Conservation (phyloP, 108 stramenopile genomes). For the Nitzschia inconspicua region DNA sequence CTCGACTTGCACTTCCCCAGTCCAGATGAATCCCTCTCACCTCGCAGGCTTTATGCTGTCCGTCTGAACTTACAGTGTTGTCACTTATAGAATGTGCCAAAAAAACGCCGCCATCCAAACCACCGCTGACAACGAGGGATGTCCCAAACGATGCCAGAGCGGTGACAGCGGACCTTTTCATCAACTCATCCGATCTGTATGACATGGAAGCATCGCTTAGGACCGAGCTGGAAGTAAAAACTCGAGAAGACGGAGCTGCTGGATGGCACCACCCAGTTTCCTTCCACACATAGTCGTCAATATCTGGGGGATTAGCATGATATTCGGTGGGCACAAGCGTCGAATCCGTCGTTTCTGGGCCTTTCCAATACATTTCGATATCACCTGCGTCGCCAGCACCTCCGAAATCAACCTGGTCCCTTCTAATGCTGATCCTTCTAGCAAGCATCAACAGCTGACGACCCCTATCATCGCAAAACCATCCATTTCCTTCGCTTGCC, state of each 20-base stretch:
- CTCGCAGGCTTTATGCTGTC: conserved; percentile 5
- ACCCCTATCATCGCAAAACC: conserved; percentile 74
- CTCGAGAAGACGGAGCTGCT: conserved; percentile 30
- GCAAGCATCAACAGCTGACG: conserved; percentile 72
- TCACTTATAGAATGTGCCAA: conserved; percentile 58
- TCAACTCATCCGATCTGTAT: conserved; percentile 19
- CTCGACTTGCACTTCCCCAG: conserved; percentile 69
- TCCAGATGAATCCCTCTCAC: conserved; percentile 74
- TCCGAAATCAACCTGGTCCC: conserved; percentile 59
- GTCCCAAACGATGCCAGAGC: conserved; percentile 74
- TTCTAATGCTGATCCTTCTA: conserved; percentile 59
- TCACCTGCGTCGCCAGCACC: conserved; percentile 37
- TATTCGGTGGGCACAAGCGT: background rate
- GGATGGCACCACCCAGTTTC: conserved; percentile 75
- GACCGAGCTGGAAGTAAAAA: background rate
- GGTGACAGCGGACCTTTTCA: conserved; percentile 72
- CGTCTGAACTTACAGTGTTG: conserved; percentile 1
- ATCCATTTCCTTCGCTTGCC: conserved; percentile 57
- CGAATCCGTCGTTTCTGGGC: conserved; percentile 18
- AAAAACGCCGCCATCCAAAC: conserved; percentile 82
- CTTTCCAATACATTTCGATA: conserved; percentile 35
- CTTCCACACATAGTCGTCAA: conserved; percentile 30
- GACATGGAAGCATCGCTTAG: background rate
- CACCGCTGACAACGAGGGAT: conserved; percentile 73
- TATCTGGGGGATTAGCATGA: too few relatives aligned